Percentiles rank a stretch among this genome's conserved stretches.
phyloP scores from a whole-genome alignment of 2,329 filamentous ascomycete genomes.

The Trichoderma arundinaceum region DNA sequence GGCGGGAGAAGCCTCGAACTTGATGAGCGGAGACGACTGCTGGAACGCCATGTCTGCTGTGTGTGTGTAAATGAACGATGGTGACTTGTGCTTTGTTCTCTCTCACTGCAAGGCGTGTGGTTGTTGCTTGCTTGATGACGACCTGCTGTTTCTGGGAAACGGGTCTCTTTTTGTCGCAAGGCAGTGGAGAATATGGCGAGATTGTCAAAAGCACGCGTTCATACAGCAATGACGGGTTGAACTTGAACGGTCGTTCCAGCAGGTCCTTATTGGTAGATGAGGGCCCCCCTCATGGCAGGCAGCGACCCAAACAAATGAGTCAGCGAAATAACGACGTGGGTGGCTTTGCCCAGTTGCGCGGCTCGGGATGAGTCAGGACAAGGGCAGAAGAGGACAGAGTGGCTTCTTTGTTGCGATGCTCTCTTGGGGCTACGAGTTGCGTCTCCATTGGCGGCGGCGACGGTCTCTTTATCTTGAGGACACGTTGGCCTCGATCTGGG shows the following conservation, averaged over 20 bases:
- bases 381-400: slow-evolving; percentile 33
- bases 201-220: slow-evolving; percentile 4
- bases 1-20: slow-evolving; percentile 60
- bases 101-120: neutral
- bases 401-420: slow-evolving; percentile 33
- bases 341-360: slow-evolving; percentile 17
- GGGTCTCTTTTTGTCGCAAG: slow-evolving; percentile 4
- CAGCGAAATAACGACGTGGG: slow-evolving; percentile 30
- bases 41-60: slow-evolving; percentile 47
- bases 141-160: slow-evolving; percentile 34
- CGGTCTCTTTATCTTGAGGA: slow-evolving; percentile 47
- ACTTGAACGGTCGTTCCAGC: slow-evolving; percentile 28
- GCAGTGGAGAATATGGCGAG: slow-evolving; percentile 13
- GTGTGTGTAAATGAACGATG: neutral
- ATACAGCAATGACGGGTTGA: neutral
- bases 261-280: slow-evolving; percentile 33
- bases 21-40: slow-evolving; percentile 52
- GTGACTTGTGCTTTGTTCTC: neutral
- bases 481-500: slow-evolving; percentile 36
- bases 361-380: slow-evolving; percentile 37
- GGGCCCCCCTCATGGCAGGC: slow-evolving; percentile 37
- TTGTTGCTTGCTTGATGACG: slow-evolving; percentile 3
- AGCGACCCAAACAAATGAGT: slow-evolving; percentile 35
- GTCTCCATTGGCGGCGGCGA: slow-evolving; percentile 31
- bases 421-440: slow-evolving; percentile 21